phyloP scores from a whole-genome alignment of 1,284 basidiomycete genomes.

The Pseudozyma hubeiensis region DNA sequence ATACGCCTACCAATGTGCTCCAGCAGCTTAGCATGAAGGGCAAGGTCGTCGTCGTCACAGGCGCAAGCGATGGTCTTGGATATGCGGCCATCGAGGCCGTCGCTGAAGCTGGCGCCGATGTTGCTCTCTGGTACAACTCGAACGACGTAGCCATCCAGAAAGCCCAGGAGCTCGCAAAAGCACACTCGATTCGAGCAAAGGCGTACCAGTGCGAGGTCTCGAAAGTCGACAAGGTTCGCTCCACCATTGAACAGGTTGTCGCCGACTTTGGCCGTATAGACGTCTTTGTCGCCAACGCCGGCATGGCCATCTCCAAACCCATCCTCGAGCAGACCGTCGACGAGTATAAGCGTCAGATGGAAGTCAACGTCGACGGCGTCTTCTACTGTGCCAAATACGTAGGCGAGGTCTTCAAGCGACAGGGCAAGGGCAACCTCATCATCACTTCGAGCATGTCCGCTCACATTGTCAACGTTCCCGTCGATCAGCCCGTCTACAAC shows the following conservation, averaged over 20 bases:
- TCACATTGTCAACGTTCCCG: conserved; percentile 60
- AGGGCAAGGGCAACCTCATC: conserved; percentile 64
- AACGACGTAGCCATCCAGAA: conserved; percentile 58
- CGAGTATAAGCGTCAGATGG: conserved; percentile 58
- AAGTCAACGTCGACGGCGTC: conserved; percentile 59
- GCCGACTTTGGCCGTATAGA: conserved; percentile 58
- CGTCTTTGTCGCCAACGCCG: conserved; percentile 56
- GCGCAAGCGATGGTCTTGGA: conserved; percentile 66
- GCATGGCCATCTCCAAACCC: conserved; percentile 40
- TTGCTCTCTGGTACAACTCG: conserved; percentile 65
- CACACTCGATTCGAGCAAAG: conserved; percentile 54
- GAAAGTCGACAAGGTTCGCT: conserved; percentile 39
- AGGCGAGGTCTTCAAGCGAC: conserved; percentile 65
- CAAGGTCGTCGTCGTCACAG: conserved; percentile 64
- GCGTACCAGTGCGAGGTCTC: conserved; percentile 62
- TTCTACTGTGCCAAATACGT: conserved; percentile 60
- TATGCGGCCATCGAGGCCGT: conserved; percentile 64
- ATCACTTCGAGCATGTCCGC: conserved; percentile 60
- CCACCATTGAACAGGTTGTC: conserved; percentile 42
- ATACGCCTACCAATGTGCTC: conserved; percentile 50
- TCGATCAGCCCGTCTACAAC: conserved; percentile 59
- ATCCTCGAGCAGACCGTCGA: conserved; percentile 56
- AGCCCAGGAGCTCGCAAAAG: conserved; percentile 58
- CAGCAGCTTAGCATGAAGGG: conserved; percentile 64
- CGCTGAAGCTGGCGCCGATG: conserved; percentile 66